Conservation (phyloP, 371 early-diverging fungal species). For the Mortierella sp. region DNA sequence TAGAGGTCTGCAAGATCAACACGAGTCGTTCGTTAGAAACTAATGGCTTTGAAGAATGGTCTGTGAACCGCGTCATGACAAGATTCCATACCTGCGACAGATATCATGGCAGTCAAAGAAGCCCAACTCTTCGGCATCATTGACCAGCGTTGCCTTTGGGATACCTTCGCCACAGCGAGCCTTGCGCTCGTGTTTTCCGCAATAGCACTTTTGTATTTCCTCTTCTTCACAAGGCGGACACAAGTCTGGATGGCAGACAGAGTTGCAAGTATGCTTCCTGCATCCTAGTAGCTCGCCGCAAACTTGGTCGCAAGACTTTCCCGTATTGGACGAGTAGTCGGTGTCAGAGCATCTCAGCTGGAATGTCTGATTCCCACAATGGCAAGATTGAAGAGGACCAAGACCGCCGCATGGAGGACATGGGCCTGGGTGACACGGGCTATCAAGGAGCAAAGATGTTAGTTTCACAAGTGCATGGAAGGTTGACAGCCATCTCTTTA, state of each 20-base stretch:
- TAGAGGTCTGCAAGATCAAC: slow-evolving; percentile 55
- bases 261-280: slow-evolving; percentile 73
- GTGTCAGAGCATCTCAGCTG: slow-evolving; percentile 78
- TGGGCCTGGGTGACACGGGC: slow-evolving; percentile 94
- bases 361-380: slow-evolving; percentile 79
- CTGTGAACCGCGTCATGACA: no score
- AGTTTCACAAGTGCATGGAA: no score
- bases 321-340: slow-evolving; percentile 63
- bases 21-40: neutral
- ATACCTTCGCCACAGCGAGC: slow-evolving; percentile 71
- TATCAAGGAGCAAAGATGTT: slow-evolving; percentile 44
- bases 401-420: slow-evolving; percentile 90
- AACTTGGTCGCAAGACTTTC: slow-evolving; percentile 70
- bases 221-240: slow-evolving; percentile 72
- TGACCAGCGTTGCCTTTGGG: slow-evolving; percentile 34
- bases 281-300: slow-evolving; percentile 81
- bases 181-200: slow-evolving; percentile 69
- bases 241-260: slow-evolving; percentile 74
- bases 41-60: no score
- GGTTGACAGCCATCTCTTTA: neutral
- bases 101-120: slow-evolving; percentile 69
- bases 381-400: slow-evolving; percentile 80
- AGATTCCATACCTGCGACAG: slow-evolving; percentile 63
- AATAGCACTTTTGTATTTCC: slow-evolving; percentile 74
- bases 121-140: slow-evolving; percentile 52